phyloP scores from a whole-genome alignment of 2,329 filamentous ascomycete species.

The Colletotrichum magnum region DNA sequence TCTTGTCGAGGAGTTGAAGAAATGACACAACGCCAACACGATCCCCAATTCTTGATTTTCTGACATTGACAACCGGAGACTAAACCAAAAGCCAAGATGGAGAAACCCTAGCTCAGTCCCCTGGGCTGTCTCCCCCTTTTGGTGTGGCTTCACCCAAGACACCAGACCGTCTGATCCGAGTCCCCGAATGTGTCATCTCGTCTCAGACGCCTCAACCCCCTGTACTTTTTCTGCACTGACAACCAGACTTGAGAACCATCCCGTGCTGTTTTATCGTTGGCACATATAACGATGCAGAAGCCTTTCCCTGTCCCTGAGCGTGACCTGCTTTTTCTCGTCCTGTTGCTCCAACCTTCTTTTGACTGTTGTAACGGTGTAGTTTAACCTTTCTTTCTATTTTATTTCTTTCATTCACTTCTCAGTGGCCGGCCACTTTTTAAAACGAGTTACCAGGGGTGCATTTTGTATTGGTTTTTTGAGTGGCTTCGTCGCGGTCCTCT shows the following conservation, averaged over 20 bases:
- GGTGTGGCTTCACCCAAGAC: conserved; percentile 33
- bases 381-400: conserved; percentile 11
- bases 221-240: conserved; percentile 3
- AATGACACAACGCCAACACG: too few relatives aligned
- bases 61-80: not conserved
- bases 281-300: conserved; percentile 31
- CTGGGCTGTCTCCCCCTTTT: not conserved
- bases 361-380: not conserved
- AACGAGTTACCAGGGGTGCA: conserved; percentile 10
- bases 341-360: conserved; percentile 11
- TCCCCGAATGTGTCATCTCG: conserved; percentile 41
- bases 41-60: too few relatives aligned
- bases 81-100: not conserved
- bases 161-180: conserved; percentile 41
- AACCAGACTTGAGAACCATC: conserved; percentile 6
- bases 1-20: too few relatives aligned
- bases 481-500: conserved; percentile 24
- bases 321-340: conserved; percentile 13
- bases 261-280: conserved; percentile 1
- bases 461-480: conserved; percentile 3
- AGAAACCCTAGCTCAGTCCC: not conserved
- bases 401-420: conserved; percentile 25
- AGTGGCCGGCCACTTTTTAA: conserved; percentile 41
- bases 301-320: conserved; percentile 8
- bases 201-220: conserved; percentile 38